phyloP scores from a whole-genome alignment of 2,329 filamentous ascomycete genomes.

The Botrytis deweyae region DNA sequence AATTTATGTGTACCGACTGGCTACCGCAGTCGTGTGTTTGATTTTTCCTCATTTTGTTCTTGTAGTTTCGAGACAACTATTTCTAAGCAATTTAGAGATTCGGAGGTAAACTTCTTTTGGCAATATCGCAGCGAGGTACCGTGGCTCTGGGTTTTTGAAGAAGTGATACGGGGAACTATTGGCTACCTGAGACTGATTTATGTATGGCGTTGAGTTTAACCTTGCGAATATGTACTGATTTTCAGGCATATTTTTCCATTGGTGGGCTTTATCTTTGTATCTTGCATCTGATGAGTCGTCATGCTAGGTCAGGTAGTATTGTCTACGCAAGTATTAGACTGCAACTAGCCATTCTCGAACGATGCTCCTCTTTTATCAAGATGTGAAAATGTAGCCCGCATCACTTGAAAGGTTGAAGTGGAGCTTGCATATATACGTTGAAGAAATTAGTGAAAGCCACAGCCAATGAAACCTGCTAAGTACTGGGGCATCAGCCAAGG shows the following conservation, averaged over 20 bases:
- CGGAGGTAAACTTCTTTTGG: conserved; percentile 15
- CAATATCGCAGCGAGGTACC: conserved; percentile 4
- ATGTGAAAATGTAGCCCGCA: not conserved
- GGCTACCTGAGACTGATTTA: not conserved
- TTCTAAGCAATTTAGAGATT: conserved; percentile 9
- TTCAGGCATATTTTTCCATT: conserved; percentile 3
- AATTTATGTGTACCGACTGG: conserved; percentile 11
- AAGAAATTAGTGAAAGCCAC: conserved; percentile 13
- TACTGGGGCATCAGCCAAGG: conserved; percentile 9
- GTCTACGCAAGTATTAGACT: not conserved
- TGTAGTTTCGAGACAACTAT: not conserved
- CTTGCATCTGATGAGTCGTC: conserved; percentile 7
- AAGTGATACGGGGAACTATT: conserved; percentile 9
- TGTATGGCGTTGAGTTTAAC: not conserved
- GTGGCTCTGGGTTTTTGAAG: conserved; percentile 9
- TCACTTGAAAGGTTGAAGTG: conserved; percentile 12
- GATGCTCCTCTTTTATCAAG: not conserved
- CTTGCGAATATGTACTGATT: not conserved
- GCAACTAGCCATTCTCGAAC: conserved; percentile 7
- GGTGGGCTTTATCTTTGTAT: conserved; percentile 4
- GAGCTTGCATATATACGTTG: conserved; percentile 9
- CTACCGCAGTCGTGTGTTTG: conserved; percentile 12
- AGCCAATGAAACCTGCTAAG: conserved; percentile 1
- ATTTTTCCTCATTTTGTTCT: not conserved
- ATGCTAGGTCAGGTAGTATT: conserved; percentile 5